phyloP scores from a whole-genome alignment of 1,139 yeast genomes.

The Blastobotrys persicus region DNA sequence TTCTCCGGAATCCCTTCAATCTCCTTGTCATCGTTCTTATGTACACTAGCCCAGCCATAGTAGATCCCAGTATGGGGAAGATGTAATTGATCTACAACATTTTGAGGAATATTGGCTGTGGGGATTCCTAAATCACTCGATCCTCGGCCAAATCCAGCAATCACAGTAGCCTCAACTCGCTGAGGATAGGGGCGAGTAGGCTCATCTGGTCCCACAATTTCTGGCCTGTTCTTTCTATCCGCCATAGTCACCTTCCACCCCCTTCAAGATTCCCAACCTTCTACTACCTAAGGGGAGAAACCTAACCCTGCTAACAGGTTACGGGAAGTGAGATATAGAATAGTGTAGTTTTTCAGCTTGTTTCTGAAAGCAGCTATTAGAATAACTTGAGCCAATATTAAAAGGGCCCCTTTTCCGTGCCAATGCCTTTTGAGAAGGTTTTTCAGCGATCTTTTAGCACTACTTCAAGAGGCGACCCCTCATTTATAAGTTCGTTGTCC shows the following conservation, averaged over 20 bases:
- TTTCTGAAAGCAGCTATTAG: too few relatives aligned
- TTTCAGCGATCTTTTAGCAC: too few relatives aligned
- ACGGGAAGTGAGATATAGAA: too few relatives aligned
- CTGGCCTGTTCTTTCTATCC: conserved; percentile 29
- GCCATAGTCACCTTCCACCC: background rate
- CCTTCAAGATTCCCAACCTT: background rate
- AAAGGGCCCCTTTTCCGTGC: too few relatives aligned
- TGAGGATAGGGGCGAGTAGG: conserved; percentile 70
- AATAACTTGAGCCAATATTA: too few relatives aligned
- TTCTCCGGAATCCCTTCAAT: conserved; percentile 19
- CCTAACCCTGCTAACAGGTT: too few relatives aligned
- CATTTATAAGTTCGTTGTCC: too few relatives aligned
- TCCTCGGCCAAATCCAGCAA: conserved; percentile 94
- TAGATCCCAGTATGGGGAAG: conserved; percentile 78
- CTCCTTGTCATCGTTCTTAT: conserved; percentile 20
- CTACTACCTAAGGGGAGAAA: background rate
- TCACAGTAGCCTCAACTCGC: conserved; percentile 51
- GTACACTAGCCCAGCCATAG: conserved; percentile 71
- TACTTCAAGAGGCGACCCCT: too few relatives aligned
- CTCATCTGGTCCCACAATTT: conserved; percentile 44
- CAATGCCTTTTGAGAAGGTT: too few relatives aligned
- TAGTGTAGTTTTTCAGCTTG: too few relatives aligned
- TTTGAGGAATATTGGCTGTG: conserved; percentile 84
- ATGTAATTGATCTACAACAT: conserved; percentile 46
- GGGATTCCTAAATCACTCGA: conserved; percentile 92